Evolutionary conservation across 306 rosid species (phyloP).

Genomic region (Styphnolobium japonicum): DNA sequence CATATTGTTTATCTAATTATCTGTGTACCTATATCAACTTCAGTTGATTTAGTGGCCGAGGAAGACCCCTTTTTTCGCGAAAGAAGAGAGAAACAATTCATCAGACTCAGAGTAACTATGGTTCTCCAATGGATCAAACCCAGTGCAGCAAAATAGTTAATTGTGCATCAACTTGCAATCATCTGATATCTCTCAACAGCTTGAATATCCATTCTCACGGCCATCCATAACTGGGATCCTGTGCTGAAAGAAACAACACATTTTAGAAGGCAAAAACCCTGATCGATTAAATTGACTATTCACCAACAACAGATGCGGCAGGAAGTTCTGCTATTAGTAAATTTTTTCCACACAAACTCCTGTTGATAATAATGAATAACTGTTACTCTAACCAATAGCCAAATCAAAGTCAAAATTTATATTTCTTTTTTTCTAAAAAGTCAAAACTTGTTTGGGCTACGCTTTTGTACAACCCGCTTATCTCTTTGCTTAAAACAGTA

Average conservation of each 20-base stretch:
- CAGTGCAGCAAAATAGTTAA: slow-evolving; percentile 27
- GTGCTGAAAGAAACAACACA: neutral
- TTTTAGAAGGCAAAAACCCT: neutral
- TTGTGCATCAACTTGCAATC: slow-evolving; percentile 18
- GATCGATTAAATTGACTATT: neutral
- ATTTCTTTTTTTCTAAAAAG: neutral
- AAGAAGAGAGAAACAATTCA: slow-evolving; percentile 54
- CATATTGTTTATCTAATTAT: neutral
- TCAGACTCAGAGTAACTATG: slow-evolving; percentile 34
- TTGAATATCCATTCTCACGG: neutral
- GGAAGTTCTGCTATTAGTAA: neutral
- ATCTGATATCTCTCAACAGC: neutral
- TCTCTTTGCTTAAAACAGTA: neutral
- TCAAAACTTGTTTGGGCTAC: neutral
- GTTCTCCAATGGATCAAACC: slow-evolving; percentile 30
- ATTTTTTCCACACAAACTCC: neutral
- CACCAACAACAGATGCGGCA: neutral
- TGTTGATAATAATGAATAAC: neutral
- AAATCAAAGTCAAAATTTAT: neutral
- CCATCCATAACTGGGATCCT: neutral
- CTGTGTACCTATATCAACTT: slow-evolving; percentile 44
- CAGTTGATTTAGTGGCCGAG: slow-evolving; percentile 24
- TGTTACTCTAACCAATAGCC: neutral
- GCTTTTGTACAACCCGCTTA: neutral
- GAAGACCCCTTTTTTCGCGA: slow-evolving; percentile 33